Conservation (phyloP, 75 land plant species). For the Pinus tabuliformis region DNA sequence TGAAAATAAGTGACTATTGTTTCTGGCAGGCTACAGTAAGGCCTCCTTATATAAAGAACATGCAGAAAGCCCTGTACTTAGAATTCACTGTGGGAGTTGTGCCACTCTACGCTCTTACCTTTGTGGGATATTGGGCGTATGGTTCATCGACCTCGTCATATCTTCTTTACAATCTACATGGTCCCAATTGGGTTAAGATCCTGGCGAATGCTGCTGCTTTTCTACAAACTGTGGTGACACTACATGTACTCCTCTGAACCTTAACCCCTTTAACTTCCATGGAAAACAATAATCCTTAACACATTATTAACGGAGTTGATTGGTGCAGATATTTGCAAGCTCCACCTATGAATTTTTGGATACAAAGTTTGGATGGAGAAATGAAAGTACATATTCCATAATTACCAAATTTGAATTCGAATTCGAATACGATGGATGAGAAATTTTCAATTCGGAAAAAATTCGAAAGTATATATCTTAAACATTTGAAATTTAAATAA, state of each 20-base stretch:
- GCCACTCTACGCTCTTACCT: constrained; percentile 58
- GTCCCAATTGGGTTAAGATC: constrained; percentile 55
- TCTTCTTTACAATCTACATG: constrained; percentile 56
- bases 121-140: constrained; percentile 88
- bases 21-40: constrained; percentile 65
- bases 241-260: constrained; percentile 51
- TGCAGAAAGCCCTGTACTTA: constrained; percentile 66
- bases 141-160: constrained; percentile 61
- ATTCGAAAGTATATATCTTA: too few species aligned
- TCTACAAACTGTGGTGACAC: constrained; percentile 72
- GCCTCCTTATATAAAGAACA: constrained; percentile 62
- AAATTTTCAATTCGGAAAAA: too few species aligned
- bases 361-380: constrained; percentile 47
- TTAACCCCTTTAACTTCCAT: background rate
- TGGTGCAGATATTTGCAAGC: constrained; percentile 72
- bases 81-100: constrained; percentile 64
- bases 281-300: too few species aligned
- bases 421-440: too few species aligned
- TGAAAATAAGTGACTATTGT: too few species aligned
- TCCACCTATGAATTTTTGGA: constrained; percentile 86
- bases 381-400: constrained; percentile 35
- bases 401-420: too few species aligned
- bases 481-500: too few species aligned
- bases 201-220: constrained; percentile 69
- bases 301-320: background rate